phyloP scores from a whole-genome alignment of 257 asterid species.

The Striga asiatica region DNA sequence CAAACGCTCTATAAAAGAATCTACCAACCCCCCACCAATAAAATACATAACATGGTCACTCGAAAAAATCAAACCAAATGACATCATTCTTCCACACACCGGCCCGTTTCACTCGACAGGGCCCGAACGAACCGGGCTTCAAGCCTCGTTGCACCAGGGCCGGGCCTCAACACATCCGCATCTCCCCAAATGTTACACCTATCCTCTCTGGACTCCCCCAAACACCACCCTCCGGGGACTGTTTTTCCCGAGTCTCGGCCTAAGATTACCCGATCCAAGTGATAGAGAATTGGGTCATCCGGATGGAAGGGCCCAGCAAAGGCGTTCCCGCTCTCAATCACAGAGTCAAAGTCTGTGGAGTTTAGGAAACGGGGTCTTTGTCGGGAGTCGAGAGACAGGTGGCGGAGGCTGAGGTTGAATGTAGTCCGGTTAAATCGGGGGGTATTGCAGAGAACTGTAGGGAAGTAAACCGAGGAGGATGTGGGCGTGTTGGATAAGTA shows the following conservation, averaged over 20 bases:
- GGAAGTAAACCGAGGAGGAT: constrained; percentile 65
- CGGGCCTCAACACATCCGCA: constrained; percentile 68
- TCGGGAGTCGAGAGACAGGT: constrained; percentile 34
- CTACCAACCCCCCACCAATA: too few species aligned
- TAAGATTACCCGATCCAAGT: constrained; percentile 46
- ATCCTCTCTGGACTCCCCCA: constrained; percentile 38
- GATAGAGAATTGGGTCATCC: constrained; percentile 54
- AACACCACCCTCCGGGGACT: constrained; percentile 91
- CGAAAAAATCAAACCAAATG: too few species aligned
- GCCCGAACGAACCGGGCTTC: constrained; percentile 40
- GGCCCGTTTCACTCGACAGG: constrained; percentile 31
- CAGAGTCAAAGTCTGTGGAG: constrained; percentile 37
- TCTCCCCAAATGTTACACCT: constrained; percentile 74
- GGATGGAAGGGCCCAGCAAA: constrained; percentile 55
- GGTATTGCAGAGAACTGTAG: constrained; percentile 82
- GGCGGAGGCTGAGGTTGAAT: constrained; percentile 56
- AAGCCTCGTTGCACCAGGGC: constrained; percentile 55
- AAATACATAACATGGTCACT: too few species aligned
- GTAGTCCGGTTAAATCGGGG: constrained; percentile 51
- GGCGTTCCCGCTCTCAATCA: constrained; percentile 63
- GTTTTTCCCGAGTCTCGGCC: constrained; percentile 34
- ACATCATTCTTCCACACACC: constrained; percentile 16
- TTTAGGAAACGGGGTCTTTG: constrained; percentile 33
- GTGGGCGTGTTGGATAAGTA: constrained; percentile 72
- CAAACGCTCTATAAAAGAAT: too few species aligned